phyloP scores from a whole-genome alignment of 2,329 filamentous ascomycete species.

The Colletotrichum filicis region DNA sequence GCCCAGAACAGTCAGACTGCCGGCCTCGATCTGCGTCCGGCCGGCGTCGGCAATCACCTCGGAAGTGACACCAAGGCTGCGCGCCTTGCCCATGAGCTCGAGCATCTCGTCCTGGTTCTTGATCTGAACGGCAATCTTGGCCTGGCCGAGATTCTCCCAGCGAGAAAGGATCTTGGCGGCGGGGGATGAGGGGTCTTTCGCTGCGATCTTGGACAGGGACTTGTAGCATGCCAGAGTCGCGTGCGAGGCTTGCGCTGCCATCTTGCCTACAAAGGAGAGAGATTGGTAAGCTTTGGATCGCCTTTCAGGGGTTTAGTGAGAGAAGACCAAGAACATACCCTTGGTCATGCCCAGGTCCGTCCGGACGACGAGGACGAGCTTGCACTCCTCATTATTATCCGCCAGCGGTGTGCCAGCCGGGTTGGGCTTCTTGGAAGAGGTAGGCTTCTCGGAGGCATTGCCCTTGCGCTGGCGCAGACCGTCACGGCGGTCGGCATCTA shows the following conservation, averaged over 20 bases:
- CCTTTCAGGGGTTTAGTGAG: background rate
- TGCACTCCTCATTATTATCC: conserved; percentile 81
- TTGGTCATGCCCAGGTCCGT: conserved; percentile 98
- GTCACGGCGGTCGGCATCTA: conserved; percentile 68
- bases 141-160: conserved; percentile 90
- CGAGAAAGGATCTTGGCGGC: conserved; percentile 75
- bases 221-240: conserved; percentile 99
- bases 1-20: conserved; percentile 91
- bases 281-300: conserved; percentile 1
- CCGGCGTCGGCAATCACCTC: conserved; percentile 96
- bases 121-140: conserved; percentile 91
- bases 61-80: conserved; percentile 85
- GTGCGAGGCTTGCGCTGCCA: conserved; percentile 93
- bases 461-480: conserved; percentile 55
- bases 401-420: conserved; percentile 39
- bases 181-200: conserved; percentile 60
- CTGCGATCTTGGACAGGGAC: conserved; percentile 69
- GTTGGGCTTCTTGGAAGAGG: conserved; percentile 47
- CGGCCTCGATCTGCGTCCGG: conserved; percentile 93
- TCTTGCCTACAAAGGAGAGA: conserved; percentile 82
- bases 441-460: conserved; percentile 54
- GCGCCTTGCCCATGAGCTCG: conserved; percentile 78
- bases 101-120: conserved; percentile 88
- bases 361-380: conserved; percentile 90
- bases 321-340: conserved; percentile 64